Evolutionary conservation across 768 basidiomycete species (phyloP).

Genomic region (Gymnopilus junonius): DNA sequence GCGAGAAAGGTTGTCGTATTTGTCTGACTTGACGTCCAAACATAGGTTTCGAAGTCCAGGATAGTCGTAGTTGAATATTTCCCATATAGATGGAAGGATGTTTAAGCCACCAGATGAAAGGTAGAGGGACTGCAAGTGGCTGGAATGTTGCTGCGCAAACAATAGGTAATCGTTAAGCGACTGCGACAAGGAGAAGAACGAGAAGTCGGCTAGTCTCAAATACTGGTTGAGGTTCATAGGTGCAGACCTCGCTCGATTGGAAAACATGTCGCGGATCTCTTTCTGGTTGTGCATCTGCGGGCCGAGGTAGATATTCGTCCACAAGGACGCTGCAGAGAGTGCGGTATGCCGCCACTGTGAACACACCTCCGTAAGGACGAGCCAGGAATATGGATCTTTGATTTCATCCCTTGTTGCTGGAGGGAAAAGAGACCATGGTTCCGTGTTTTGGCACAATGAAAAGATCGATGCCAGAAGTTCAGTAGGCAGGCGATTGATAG

Average conservation of each 20-base stretch:
- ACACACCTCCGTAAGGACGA: neutral
- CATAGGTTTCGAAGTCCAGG: neutral
- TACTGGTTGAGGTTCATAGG: neutral
- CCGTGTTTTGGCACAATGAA: neutral
- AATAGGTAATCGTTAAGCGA: neutral
- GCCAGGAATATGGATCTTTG: neutral
- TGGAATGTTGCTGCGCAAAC: neutral
- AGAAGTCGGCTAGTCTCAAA: neutral
- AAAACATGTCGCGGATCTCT: neutral
- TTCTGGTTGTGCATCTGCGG: neutral
- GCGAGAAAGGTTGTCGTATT: neutral
- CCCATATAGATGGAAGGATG: neutral
- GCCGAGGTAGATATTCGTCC: neutral
- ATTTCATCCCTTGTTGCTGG: neutral
- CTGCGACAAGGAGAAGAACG: neutral
- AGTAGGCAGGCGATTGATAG: neutral
- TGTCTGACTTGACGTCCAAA: neutral
- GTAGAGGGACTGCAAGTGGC: neutral
- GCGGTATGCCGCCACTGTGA: neutral
- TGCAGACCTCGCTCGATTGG: neutral
- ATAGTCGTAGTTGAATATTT: neutral
- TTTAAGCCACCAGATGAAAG: neutral
- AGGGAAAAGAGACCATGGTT: neutral
- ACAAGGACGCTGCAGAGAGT: neutral
- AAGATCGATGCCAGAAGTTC: neutral